Conservation (phyloP, 73 alveolate species). For the Paraurostyla sp. region DNA sequence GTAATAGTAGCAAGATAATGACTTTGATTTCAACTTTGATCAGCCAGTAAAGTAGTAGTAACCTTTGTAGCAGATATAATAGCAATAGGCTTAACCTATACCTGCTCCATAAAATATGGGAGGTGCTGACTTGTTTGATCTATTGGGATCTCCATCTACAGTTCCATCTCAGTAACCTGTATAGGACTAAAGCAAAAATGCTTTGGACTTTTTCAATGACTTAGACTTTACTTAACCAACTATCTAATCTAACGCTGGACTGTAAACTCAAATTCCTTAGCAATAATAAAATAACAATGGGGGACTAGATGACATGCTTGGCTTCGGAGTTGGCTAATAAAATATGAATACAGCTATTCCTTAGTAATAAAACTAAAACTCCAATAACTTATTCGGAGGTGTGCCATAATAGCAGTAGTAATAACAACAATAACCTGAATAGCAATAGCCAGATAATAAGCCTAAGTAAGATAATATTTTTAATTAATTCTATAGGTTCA, state of each 20-base stretch:
- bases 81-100: too few species aligned
- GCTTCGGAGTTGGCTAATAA: background rate
- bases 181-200: background rate
- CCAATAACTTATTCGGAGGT: background rate
- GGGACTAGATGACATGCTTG: constrained; percentile 13
- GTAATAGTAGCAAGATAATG: background rate
- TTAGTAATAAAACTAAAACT: background rate
- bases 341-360: background rate
- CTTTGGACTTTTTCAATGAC: constrained; percentile 54
- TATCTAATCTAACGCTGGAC: background rate
- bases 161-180: background rate
- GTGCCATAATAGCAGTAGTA: constrained; percentile 2
- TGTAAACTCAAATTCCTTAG: background rate
- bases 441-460: constrained; percentile 7
- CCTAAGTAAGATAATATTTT: too few species aligned
- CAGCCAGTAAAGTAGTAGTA: background rate
- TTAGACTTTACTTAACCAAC: constrained; percentile 6
- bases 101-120: background rate
- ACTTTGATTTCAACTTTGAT: constrained; percentile 37
- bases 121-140: constrained; percentile 16
- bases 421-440: background rate
- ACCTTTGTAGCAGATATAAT: background rate
- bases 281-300: background rate
- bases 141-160: background rate
- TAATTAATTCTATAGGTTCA: too few species aligned